Evolutionary conservation across 495 filamentous ascomycete species (phyloP).

Genomic region (Aspergillus ostianus): DNA sequence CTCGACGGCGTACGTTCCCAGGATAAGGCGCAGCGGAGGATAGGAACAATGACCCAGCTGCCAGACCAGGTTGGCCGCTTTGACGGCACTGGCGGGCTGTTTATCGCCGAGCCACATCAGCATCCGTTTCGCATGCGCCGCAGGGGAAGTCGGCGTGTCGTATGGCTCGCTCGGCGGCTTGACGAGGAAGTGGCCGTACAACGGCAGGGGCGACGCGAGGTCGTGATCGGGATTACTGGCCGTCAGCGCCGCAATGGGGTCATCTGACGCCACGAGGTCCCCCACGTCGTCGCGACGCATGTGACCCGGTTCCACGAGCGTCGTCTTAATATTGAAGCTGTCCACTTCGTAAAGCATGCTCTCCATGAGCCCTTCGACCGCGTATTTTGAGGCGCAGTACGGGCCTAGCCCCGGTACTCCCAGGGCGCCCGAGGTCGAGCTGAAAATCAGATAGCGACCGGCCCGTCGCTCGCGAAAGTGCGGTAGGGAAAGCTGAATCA

Average conservation of each 20-base stretch:
- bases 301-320: conserved; percentile 87
- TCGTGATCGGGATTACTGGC: conserved; percentile 27
- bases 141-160: conserved; percentile 68
- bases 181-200: conserved; percentile 89
- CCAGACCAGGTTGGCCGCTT: conserved; percentile 95
- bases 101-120: conserved; percentile 92
- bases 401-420: conserved; percentile 90
- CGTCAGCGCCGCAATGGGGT: conserved; percentile 20
- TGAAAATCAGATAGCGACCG: conserved; percentile 91
- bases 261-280: conserved; percentile 28
- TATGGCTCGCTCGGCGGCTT: conserved; percentile 84
- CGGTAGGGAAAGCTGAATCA: conserved; percentile 83
- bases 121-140: conserved; percentile 87
- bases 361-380: conserved; percentile 91
- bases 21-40: conserved; percentile 77
- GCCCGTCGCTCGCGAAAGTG: conserved; percentile 75
- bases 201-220: conserved; percentile 56
- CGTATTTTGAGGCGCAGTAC: conserved; percentile 96
- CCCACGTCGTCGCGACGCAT: conserved; percentile 70
- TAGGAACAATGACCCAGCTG: conserved; percentile 91
- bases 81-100: conserved; percentile 88
- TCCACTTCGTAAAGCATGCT: conserved; percentile 95
- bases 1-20: conserved; percentile 93
- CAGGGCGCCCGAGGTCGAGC: conserved; percentile 81
- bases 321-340: conserved; percentile 85